phyloP scores from a whole-genome alignment of 2,329 filamentous ascomycete species.

The Botrytis aclada region DNA sequence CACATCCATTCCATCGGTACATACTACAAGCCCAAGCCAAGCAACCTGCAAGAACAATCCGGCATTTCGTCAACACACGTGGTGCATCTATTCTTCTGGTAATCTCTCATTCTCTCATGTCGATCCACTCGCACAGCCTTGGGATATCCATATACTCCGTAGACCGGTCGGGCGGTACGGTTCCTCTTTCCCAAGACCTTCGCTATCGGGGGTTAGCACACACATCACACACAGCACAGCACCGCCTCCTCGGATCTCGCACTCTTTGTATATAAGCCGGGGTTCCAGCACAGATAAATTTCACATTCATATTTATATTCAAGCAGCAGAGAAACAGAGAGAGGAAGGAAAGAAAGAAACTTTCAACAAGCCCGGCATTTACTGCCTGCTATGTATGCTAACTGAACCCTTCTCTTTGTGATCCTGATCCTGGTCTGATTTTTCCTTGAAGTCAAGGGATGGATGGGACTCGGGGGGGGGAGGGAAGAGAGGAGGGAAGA shows the following conservation, averaged over 20 bases:
- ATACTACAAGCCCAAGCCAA: not conserved
- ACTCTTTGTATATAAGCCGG: not conserved
- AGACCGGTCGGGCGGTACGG: not conserved
- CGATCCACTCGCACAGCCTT: not conserved
- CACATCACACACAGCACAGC: not conserved
- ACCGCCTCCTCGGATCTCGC: not conserved
- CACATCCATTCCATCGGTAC: not conserved
- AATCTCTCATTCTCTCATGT: not conserved
- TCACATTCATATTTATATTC: not conserved
- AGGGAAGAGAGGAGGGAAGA: too few species aligned
- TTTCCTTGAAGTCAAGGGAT: not conserved
- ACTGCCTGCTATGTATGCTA: not conserved
- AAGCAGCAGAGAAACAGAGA: not conserved
- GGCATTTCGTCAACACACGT: not conserved
- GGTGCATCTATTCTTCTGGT: not conserved
- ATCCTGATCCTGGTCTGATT: not conserved
- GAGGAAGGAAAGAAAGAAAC: too few species aligned
- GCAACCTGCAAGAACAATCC: too few species aligned
- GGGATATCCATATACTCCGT: not conserved
- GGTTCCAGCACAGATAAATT: not conserved
- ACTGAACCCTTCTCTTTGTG: not conserved
- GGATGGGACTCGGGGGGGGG: too few species aligned
- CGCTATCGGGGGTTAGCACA: not conserved
- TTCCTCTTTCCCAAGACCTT: not conserved
- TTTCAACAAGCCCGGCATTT: not conserved